Base-by-base conservation (phyloP, 306 rosid species). In the Trifolium subterraneum region DNA sequence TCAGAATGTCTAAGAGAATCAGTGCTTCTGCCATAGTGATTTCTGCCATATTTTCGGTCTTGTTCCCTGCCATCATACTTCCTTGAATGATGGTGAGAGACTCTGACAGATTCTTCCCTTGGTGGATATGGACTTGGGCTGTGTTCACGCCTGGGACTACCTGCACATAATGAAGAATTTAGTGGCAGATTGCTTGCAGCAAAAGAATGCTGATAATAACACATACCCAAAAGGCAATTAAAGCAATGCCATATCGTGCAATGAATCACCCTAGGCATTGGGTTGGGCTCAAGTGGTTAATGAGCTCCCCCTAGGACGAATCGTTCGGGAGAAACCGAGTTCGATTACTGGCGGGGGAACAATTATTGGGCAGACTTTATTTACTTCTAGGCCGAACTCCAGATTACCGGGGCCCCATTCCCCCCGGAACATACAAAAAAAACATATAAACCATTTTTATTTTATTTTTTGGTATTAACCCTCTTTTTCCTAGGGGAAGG, bases 1-100 rank as follows among this genome's bases (percentile, higher is more conserved):
- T 87, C 95, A 78, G 90, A 81, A 84, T 88, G 73, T 79, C 87
- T 82, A 71, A 78, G 74, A 77, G 89, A 84, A 78, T 88, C 95
- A 77, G 79, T 71, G 86, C 76, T 85, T 81, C 89, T 83, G 41
- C 87, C 86, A 84, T 79, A 50, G 61, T 72, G 83, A 70, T 70
- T 80, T 78, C 86, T 82, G 35, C 86, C 80, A 22, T 85, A 79
- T 65, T 87, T 89, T 79, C 80, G 89, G 33, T 80, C 89, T 66
- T 80, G 70, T 59, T 88, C 93, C 79, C 82, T 78, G 35, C 73
- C 85, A 76, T 87, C 85, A 61, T 86, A 84, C 73, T 75, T 90
- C 85, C 86, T 85, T 58, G 83, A 71, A 63, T 66, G 87, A 72
- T 76, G 70, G 64, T 83, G 90, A 78, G 85, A 60, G 56, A 72